Conservation (phyloP, 768 basidiomycete genomes). For the Harrya chromipes region DNA sequence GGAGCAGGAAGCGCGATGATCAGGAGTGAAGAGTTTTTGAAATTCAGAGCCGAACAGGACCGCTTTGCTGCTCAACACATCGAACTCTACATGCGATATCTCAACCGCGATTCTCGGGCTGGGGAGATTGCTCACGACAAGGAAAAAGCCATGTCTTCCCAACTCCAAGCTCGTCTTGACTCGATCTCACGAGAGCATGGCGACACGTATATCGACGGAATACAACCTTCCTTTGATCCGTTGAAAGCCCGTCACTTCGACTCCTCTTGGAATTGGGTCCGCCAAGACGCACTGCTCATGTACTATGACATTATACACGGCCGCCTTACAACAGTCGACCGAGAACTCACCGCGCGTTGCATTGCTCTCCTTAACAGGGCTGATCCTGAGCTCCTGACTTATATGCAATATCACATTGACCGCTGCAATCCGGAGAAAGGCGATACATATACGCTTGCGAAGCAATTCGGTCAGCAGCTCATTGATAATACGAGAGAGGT, state of each 20-base stretch:
- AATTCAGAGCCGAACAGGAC: constrained; percentile 93
- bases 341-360: constrained; percentile 95
- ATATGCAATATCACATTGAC: constrained; percentile 96
- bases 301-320: constrained; percentile 99
- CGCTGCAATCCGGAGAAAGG: constrained; percentile 76
- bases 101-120: constrained; percentile 87
- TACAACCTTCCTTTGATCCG: constrained; percentile 91
- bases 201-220: constrained; percentile 89
- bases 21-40: constrained; percentile 97
- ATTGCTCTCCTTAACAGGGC: constrained; percentile 98
- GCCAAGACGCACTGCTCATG: constrained; percentile 95
- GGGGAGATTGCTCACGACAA: constrained; percentile 88
- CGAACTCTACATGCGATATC: constrained; percentile 95
- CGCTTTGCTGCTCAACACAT: constrained; percentile 90
- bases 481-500: constrained; percentile 92
- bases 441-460: constrained; percentile 91
- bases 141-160: constrained; percentile 69
- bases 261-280: constrained; percentile 99
- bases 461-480: constrained; percentile 94
- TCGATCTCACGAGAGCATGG: constrained; percentile 90
- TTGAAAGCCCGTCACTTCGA: constrained; percentile 98
- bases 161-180: constrained; percentile 84
- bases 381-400: constrained; percentile 84
- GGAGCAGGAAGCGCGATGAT: constrained; percentile 79
- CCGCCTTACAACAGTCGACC: constrained; percentile 88